Conservation (phyloP, 176 grass and related monocot genomes). For the Oryza meridionalis region DNA sequence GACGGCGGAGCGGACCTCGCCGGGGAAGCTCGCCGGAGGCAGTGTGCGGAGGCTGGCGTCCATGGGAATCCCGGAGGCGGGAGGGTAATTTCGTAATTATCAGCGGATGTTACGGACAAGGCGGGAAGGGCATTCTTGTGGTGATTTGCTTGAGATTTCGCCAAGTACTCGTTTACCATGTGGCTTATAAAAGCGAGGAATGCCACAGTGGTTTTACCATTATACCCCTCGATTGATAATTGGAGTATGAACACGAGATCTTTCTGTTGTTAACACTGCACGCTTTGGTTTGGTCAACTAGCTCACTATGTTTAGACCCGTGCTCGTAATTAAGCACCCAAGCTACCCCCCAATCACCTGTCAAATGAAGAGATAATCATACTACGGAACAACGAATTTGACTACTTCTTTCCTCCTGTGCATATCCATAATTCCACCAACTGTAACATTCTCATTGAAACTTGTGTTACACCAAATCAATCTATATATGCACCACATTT, state of each 20-base stretch:
- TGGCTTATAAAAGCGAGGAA: slow-evolving; percentile 47
- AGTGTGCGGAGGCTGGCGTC: slow-evolving; percentile 46
- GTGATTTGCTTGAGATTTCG: not conserved
- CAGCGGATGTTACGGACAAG: slow-evolving; percentile 15
- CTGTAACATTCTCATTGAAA: not conserved
- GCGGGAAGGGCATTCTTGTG: slow-evolving; percentile 49
- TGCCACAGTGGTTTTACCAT: not conserved
- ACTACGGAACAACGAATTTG: not conserved
- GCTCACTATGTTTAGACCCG: slow-evolving; percentile 17
- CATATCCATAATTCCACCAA: not conserved
- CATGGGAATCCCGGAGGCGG: slow-evolving; percentile 29
- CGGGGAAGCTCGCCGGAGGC: slow-evolving; percentile 45
- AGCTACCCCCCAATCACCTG: not conserved
- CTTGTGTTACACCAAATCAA: too few relatives aligned
- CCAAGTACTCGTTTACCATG: too few relatives aligned
- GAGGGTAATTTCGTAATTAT: not conserved
- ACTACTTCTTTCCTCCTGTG: not conserved
- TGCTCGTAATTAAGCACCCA: not conserved
- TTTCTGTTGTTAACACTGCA: not conserved
- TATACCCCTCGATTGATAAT: not conserved
- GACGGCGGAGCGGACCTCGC: slow-evolving; percentile 55
- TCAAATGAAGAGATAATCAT: not conserved
- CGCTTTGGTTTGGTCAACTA: slow-evolving; percentile 19
- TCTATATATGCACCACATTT: too few relatives aligned
- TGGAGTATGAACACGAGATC: not conserved